Evolutionary conservation across 345 rosid species (phyloP).

Genomic region (Pistacia atlantica): DNA sequence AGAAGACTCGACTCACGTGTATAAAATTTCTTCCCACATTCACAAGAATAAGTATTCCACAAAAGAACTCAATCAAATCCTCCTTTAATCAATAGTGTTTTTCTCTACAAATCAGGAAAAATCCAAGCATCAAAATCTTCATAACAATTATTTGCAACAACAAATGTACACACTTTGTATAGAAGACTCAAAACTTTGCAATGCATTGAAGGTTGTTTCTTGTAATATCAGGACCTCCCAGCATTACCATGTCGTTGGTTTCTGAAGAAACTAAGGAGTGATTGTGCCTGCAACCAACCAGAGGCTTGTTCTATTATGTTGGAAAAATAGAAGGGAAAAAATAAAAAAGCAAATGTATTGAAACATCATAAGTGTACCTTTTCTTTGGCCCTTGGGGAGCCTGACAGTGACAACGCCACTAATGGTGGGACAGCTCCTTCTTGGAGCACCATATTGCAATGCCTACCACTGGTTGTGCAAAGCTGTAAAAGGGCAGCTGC

Average conservation of each 20-base stretch:
- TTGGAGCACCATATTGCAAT: slow-evolving; percentile 72
- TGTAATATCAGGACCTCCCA: slow-evolving; percentile 55
- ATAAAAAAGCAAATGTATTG: not conserved
- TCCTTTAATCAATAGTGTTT: slow-evolving; percentile 20
- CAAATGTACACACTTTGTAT: slow-evolving; percentile 46
- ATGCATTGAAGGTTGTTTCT: slow-evolving; percentile 16
- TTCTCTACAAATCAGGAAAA: slow-evolving; percentile 36
- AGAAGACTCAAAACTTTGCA: slow-evolving; percentile 28
- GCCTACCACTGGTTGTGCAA: slow-evolving; percentile 57
- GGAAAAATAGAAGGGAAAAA: not conserved
- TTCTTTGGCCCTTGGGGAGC: slow-evolving; percentile 90
- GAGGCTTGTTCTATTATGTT: not conserved
- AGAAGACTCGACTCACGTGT: slow-evolving; percentile 7
- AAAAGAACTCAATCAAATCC: slow-evolving; percentile 26
- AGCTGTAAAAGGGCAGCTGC: slow-evolving; percentile 91
- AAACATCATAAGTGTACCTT: slow-evolving; percentile 51
- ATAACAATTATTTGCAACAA: slow-evolving; percentile 39
- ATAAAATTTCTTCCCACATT: slow-evolving; percentile 27
- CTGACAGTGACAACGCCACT: slow-evolving; percentile 81
- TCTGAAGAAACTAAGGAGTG: slow-evolving; percentile 75
- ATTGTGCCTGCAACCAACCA: slow-evolving; percentile 69
- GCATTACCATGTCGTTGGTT: slow-evolving; percentile 74
- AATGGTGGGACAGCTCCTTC: slow-evolving; percentile 97
- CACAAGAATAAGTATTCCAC: slow-evolving; percentile 19
- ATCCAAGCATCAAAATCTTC: slow-evolving; percentile 34